Evolutionary conservation across 768 basidiomycete species (phyloP).

Genomic region (Leucogyrophana mollusca): DNA sequence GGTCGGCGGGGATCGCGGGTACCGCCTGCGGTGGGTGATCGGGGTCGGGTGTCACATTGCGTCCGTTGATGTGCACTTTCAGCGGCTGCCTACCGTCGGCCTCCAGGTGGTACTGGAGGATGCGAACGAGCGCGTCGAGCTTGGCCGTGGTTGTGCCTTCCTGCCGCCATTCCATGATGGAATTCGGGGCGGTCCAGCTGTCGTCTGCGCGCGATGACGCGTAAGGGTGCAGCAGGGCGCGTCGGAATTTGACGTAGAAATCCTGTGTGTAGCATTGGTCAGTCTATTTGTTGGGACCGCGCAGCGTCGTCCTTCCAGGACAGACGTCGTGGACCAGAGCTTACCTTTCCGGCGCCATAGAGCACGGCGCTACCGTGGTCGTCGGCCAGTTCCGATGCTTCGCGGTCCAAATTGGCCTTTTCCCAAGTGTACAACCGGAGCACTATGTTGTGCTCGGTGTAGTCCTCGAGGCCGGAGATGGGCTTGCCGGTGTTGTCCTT

Average conservation of each 20-base stretch:
- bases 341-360: too few species aligned
- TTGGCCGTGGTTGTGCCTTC: conserved; percentile 1
- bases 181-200: background rate
- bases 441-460: conserved; percentile 1
- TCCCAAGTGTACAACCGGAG: conserved; percentile 8
- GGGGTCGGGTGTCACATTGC: background rate
- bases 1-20: too few species aligned
- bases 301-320: too few species aligned
- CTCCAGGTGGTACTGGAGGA: background rate
- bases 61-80: background rate
- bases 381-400: too few species aligned
- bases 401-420: background rate
- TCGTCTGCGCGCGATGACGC: background rate
- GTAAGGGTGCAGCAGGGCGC: conserved; percentile 2
- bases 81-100: background rate
- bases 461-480: conserved; percentile 1
- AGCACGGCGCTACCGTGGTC: too few species aligned
- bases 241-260: conserved; percentile 14
- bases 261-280: too few species aligned
- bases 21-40: too few species aligned
- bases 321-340: too few species aligned
- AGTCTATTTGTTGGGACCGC: too few species aligned
- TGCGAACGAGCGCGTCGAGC: conserved; percentile 3
- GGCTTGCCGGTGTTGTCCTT: background rate
- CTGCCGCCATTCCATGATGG: background rate